Base-by-base conservation (phyloP, 768 basidiomycete genomes). In the Russula olivacea region DNA sequence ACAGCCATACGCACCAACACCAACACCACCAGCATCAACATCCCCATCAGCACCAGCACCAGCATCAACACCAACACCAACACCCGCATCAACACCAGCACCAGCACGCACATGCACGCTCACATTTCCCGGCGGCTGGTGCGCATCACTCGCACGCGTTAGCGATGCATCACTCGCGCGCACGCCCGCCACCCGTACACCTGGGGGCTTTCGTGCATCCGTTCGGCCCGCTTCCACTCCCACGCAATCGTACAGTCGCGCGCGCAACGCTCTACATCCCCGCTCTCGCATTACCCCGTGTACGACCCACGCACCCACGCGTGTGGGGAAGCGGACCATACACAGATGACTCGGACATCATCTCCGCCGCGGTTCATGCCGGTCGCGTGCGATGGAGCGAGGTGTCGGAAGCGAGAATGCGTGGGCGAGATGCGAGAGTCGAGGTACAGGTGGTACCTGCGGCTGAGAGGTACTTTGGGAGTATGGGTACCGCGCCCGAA, bases 281-380 rank as follows among this genome's bases (percentile, higher is more conserved):
- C 0, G 74, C 76, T 25, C 78, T 80, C 1, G 81, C 81, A 68
- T 76, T 89, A 23, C 88, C 87, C 0, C 73, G 77, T 15, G 74
- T 78, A 52, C 79, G 81, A 56, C 86, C 86, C 14, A 64, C 71
- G 6, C 79, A 73, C 32, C 84, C 83, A 15, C 79, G 79, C n/a
- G 77, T 89, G 21, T 89, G 88, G 88, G 88, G 88, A 56, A 87
- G 85, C 23, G 87, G 55, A 0, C 58, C 59, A 40, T 90, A 90
- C 74, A 90, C 88, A 0, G 88, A 90, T 72, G 88, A 90, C 72
- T 88, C 87, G 10, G 86, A 89, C 68, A 69, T 89, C 55, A 83
- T 88, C 69, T 69, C 86, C 45, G 86, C 85, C 59, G 87, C 85
- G 2, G 72, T 90, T 51, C 88, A 90, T 67, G 78, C 86, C 0